Percentiles rank a stretch among this genome's conserved stretches.
Conservation (phyloP, 345 rosid genomes). For the Acer campestre region DNA sequence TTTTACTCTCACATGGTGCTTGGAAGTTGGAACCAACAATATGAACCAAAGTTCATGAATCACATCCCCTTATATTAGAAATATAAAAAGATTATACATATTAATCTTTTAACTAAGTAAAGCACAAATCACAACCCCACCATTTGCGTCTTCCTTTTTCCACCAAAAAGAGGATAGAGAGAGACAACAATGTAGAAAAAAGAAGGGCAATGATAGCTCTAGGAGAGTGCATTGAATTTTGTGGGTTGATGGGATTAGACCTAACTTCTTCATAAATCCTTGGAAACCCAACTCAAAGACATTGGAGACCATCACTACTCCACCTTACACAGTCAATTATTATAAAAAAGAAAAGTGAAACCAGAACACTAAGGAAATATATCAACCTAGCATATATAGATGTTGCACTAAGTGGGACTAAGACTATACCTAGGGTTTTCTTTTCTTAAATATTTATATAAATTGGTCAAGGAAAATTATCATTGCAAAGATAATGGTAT, state of each 20-base stretch:
- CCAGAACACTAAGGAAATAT: background rate
- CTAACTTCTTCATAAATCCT: constrained; percentile 12
- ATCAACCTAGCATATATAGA: background rate
- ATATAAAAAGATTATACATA: background rate
- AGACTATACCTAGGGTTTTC: background rate
- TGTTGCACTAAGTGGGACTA: constrained; percentile 1
- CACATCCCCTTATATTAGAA: background rate
- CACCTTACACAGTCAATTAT: constrained; percentile 18
- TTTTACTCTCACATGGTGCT: background rate
- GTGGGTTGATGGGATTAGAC: constrained; percentile 11
- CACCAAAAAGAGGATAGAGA: background rate
- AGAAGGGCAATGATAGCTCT: background rate
- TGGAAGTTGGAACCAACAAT: background rate
- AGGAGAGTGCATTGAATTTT: constrained; percentile 18
- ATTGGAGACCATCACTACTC: constrained; percentile 13
- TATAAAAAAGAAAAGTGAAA: background rate
- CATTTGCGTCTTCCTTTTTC: constrained; percentile 7
- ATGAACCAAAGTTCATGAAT: background rate
- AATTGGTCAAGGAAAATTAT: constrained; percentile 4
- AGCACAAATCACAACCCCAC: constrained; percentile 26
- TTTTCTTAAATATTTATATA: background rate
- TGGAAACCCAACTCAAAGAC: background rate
- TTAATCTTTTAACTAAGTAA: background rate
- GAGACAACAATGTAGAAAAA: background rate
- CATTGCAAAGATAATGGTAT: constrained; percentile 8